A percentile compares a stretch with the other conserved stretches of the same genome.
Conservation (phyloP, 495 filamentous ascomycete species). For the Xylaria telfairii region DNA sequence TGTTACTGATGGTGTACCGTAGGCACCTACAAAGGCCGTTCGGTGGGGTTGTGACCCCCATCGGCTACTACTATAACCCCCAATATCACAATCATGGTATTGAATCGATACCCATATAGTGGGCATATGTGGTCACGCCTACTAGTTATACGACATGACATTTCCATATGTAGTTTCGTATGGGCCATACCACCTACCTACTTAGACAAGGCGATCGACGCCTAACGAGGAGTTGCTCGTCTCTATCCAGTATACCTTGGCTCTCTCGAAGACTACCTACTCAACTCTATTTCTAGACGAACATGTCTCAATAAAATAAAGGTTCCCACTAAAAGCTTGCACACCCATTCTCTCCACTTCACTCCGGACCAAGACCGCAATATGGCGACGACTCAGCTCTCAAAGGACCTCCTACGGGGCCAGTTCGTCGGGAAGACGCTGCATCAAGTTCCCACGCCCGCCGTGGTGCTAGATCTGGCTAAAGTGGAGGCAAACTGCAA, state of each 20-base stretch:
- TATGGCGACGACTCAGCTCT: constrained; percentile 31
- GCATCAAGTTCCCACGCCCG: constrained; percentile 66
- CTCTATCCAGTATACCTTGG: not conserved
- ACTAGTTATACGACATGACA: not conserved
- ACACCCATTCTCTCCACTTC: not conserved
- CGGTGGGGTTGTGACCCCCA: constrained; percentile 18
- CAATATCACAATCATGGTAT: constrained; percentile 3
- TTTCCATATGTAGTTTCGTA: not conserved
- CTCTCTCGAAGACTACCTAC: not conserved
- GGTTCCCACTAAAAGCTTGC: not conserved
- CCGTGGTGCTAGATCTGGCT: constrained; percentile 71
- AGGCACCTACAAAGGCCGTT: not conserved
- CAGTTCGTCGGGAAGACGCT: constrained; percentile 69
- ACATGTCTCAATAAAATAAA: not conserved
- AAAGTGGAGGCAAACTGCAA: constrained; percentile 73
- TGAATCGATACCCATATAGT: not conserved
- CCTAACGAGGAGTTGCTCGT: not conserved
- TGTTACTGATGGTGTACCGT: not conserved
- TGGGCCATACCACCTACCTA: constrained; percentile 16
- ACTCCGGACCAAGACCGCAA: not conserved
- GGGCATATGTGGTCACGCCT: not conserved
- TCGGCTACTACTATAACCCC: constrained; percentile 7
- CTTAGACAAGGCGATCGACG: not conserved
- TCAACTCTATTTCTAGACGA: not conserved
- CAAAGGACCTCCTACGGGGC: constrained; percentile 51